Base-by-base conservation (phyloP, 345 rosid genomes). In the Eucalyptus curtisii region DNA sequence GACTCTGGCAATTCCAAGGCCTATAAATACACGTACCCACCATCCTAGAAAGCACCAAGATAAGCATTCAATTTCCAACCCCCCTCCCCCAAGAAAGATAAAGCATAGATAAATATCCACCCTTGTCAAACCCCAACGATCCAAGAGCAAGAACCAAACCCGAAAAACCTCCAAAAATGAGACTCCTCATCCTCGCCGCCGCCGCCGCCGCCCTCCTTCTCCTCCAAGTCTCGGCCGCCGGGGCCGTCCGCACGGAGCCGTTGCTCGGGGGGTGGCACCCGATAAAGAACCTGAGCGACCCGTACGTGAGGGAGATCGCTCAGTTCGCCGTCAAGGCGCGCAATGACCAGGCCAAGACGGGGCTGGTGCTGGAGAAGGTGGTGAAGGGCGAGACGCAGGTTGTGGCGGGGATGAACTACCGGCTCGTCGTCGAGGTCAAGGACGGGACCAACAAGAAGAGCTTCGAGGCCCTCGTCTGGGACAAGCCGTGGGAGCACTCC, bases 401-500 rank as follows among this genome's bases (percentile, higher is more conserved):
- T 40, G 97, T 94, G 3, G 5, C 95, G 2, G 98, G 97, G 8
- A 90, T 1, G 24, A 96, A 92, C 44, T 96, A 96, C 89, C 82
- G 91, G 59, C 95, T 96, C 16, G 49, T 82, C 12, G 16, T 95
- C 88, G 57, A 88, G 27, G 95, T 87, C 5, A 86, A 87, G 2
- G 92, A 76, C 49, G 91, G 87, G 5, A 50, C 47, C 16, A 85
- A 17, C 45, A 37, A 53, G 66, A 89, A 88, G 71, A 88, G 86
- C 4, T 93, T 92, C 87, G 90, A 89, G 89, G 96, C 96, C 11
- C 87, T 92, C 6, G 95, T 95, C 31, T 95, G 93, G 94, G 97
- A 95, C 88, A 90, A 89, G 59, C 50, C 93, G 0, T 94, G 96
- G 96, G 20, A 47, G 81, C 88, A 91, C 7, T 89, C 13, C 82